These are phyloP conservation scores for Emydomyces testavorans DNA, from an alignment of 2,329 filamentous ascomycete species.

Conservation along the genomic window DNA sequence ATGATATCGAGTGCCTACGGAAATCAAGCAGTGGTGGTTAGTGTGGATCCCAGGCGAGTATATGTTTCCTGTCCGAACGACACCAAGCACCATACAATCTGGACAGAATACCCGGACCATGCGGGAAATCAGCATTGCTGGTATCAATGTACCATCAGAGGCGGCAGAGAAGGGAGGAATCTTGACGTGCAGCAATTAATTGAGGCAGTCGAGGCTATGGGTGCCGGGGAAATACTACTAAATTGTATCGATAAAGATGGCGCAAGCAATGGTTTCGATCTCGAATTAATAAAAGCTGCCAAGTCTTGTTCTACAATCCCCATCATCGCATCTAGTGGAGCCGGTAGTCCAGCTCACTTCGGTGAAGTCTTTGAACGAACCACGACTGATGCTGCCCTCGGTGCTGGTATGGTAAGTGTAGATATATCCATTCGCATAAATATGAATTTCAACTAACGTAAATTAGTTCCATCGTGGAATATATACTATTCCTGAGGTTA, in stretches of 20 bases:
- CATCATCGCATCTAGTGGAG: constrained; percentile 88
- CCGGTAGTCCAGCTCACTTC: constrained; percentile 79
- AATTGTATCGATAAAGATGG: constrained; percentile 98
- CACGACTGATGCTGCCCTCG: constrained; percentile 78
- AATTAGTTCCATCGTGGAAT: constrained; percentile 76
- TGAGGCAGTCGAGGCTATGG: constrained; percentile 88
- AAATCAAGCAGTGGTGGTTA: constrained; percentile 92
- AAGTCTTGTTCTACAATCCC: constrained; percentile 81
- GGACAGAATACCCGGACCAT: constrained; percentile 58
- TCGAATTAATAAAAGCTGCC: constrained; percentile 80
- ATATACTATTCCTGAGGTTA: constrained; percentile 89
- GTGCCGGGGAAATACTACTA: constrained; percentile 81
- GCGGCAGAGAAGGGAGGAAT: constrained; percentile 85
- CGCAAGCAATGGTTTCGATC: constrained; percentile 85
- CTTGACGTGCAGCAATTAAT: constrained; percentile 83
- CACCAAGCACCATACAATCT: constrained; percentile 63
- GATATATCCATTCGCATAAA: not conserved
- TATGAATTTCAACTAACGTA: constrained; percentile 11
- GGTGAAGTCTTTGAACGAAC: constrained; percentile 80
- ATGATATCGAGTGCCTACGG: constrained; percentile 89
- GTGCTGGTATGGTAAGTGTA: constrained; percentile 69
- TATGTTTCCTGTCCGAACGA: constrained; percentile 61
- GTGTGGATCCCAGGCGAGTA: constrained; percentile 82
- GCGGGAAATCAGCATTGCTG: constrained; percentile 74
- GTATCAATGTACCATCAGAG: constrained; percentile 97